These are phyloP conservation scores for Colletotrichum orchidophilum DNA, from an alignment of 2,329 filamentous ascomycete genomes.

Conservation along the genomic window DNA sequence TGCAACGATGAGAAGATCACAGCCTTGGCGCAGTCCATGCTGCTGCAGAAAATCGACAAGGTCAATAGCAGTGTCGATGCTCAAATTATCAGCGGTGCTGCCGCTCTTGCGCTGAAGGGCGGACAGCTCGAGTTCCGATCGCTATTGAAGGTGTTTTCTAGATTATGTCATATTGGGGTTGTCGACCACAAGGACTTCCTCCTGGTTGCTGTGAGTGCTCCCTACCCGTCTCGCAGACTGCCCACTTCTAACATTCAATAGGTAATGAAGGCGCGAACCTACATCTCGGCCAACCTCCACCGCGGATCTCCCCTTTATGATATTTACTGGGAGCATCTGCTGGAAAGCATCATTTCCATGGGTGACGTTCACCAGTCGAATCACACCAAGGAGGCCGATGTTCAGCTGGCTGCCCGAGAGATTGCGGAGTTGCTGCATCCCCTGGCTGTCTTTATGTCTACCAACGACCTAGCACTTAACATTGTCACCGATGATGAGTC, in stretches of 20 bases:
- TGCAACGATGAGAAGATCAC: conserved; percentile 92
- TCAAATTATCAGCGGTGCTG: conserved; percentile 85
- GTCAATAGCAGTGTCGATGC: conserved; percentile 83
- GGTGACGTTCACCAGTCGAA: conserved; percentile 84
- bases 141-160: conserved; percentile 84
- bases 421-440: conserved; percentile 90
- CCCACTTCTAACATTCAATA: conserved; percentile 38
- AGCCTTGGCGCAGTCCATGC: conserved; percentile 91
- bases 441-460: conserved; percentile 84
- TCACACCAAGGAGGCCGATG: conserved; percentile 78
- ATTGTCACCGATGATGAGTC: conserved; percentile 71
- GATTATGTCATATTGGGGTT: conserved; percentile 77
- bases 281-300: conserved; percentile 76
- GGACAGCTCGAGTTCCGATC: conserved; percentile 85
- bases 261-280: conserved; percentile 81
- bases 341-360: conserved; percentile 89
- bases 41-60: conserved; percentile 94
- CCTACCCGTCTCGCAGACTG: neutral
- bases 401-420: conserved; percentile 84
- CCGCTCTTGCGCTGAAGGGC: conserved; percentile 78
- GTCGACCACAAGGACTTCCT: conserved; percentile 73
- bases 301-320: conserved; percentile 80
- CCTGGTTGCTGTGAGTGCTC: conserved; percentile 73
- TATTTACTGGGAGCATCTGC: conserved; percentile 83
- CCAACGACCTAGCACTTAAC: conserved; percentile 63